Base-by-base conservation (phyloP, 2,329 filamentous ascomycete species). In the Reticulascus tulasneorum region DNA sequence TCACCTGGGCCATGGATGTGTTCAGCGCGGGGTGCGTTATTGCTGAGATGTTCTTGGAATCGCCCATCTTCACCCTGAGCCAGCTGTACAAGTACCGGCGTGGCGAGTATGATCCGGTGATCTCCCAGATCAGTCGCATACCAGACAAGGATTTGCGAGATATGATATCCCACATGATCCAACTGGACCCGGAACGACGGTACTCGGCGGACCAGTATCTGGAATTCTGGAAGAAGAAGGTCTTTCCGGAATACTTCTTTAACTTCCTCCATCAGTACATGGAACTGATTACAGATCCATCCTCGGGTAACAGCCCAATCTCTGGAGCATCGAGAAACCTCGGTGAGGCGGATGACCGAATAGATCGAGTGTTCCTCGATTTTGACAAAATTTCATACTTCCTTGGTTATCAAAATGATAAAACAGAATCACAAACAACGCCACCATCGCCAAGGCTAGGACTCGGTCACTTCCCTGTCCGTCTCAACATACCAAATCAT, bases 341-440 rank as follows among this genome's bases (percentile, higher is more conserved):
- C 34, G 85, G 85, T 42, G 89, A 96, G 59, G 82, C 89, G 2
- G 93, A 98, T 59, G 89, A 96, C 47, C 79, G 93, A 26, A 97
- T 98, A 52, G 88, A 97, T 51, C 80, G 89, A 27, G 83, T 98
- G 1, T 97, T 86, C 54, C 79, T 86, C 49, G 93, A 98, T 54
- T 97, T 96, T 62, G 93, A 98, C 59, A 98, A 97, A 59, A 95
- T 98, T 34, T 89, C 91, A 0, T 94, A 94, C 55, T 94, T 95
- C 39, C 73, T 98, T 2, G 90, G 87, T 11, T 88, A 88, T 42
- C 52, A 60, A 21, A 47, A 42, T 5, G 47, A 52, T 3, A 53
- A 60, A 11, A 47, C 55, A 9, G 38, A 47, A 4, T 36, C 47
- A 1, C 47, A 55, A 16, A 43, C 52, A 15, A 48, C 51, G 19